Conservation (phyloP, 257 asterid genomes). For the Plantago elongata region DNA sequence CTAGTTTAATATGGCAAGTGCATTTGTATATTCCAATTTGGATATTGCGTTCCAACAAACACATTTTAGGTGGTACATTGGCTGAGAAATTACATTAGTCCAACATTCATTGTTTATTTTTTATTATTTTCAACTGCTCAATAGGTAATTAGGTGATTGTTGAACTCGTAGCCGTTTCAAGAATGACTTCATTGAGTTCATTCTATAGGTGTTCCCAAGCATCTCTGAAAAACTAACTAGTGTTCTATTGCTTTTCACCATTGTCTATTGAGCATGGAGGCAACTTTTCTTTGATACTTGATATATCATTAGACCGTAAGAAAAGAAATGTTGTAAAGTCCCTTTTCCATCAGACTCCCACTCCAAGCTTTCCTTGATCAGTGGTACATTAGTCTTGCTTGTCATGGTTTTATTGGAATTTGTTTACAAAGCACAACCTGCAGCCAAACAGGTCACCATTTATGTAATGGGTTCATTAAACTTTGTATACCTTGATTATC, state of each 20-base stretch:
- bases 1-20: neutral
- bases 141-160: conserved; percentile 1
- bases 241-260: neutral
- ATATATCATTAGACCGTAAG: neutral
- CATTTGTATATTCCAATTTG: neutral
- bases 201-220: neutral
- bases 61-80: neutral
- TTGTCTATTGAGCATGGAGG: neutral
- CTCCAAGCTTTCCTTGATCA: neutral
- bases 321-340: neutral
- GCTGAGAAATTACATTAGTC: neutral
- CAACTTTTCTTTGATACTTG: neutral
- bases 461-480: conserved; percentile 3
- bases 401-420: conserved; percentile 1
- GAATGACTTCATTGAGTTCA: neutral
- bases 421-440: neutral
- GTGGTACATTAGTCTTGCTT: neutral
- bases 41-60: neutral
- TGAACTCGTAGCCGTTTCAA: conserved; percentile 1
- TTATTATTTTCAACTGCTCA: neutral
- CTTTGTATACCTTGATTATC: conserved; percentile 5
- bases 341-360: neutral
- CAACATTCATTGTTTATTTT: neutral
- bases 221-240: conserved; percentile 5
- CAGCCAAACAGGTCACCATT: no score